Base-by-base conservation (phyloP, 306 rosid genomes). In the Trifolium pratense region DNA sequence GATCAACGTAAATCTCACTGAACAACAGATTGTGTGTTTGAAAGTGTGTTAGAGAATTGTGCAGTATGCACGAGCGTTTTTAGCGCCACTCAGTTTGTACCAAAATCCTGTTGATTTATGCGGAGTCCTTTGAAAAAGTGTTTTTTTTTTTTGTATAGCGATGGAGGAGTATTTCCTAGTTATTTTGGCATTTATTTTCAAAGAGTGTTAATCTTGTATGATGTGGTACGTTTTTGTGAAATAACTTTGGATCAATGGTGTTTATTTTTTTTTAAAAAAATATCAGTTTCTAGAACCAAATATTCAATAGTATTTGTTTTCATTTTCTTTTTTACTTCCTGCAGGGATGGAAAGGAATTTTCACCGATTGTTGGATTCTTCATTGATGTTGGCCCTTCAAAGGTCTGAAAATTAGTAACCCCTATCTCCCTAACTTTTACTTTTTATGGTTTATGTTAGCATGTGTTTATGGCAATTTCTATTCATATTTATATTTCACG, bases 261-360 rank as follows among this genome's bases (percentile, higher is more conserved):
- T 73, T 74, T 61, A 55, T n/a, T n/a, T n/a, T n/a, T n/a, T 70
- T 58, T 63, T 52, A 39, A 9, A 18, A 14, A 20, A 32, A 12
- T 55, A 7, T 9, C 70, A n/a, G n/a, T n/a, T n/a, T n/a, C n/a
- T n/a, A n/a, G n/a, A n/a, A n/a, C n/a, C n/a, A n/a, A n/a, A n/a
- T n/a, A n/a, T n/a, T n/a, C n/a, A n/a, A n/a, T n/a, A n/a, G n/a
- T n/a, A n/a, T 70, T 66, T 37, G 23, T 7, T 67, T 70, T 71
- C 6, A 21, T 18, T 14, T n/a, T 29, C 14, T 13, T 46, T 53
- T 60, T 73, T 62, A 53, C 18, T 70, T 43, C 61, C 5, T 70
- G 77, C 85, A 93, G 98, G 71, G 96, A 89, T 59, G 89, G 89
- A 29, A 91, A 83, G 82, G 96, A 89, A 80, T 93, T 93, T 68